Evolutionary conservation across 2,329 filamentous ascomycete genomes (phyloP).

Genomic region (Calonectria hawksworthii): DNA sequence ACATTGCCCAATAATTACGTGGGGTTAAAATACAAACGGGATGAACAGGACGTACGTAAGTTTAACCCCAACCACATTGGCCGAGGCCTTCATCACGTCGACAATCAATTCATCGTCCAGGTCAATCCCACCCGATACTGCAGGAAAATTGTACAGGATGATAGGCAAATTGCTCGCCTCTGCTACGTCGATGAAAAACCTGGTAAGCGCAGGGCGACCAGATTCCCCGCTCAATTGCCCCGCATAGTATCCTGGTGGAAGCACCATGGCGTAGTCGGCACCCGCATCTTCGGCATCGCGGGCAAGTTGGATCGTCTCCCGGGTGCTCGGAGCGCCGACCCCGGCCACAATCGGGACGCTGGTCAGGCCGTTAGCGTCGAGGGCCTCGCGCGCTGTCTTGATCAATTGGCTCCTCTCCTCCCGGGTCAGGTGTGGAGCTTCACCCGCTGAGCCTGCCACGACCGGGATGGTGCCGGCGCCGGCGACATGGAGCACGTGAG

Average conservation of each 20-base stretch:
- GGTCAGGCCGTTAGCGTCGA: neutral
- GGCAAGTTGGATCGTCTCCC: neutral
- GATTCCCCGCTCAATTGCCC: neutral
- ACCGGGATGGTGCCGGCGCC: neutral
- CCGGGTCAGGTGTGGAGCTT: neutral
- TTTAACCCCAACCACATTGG: neutral
- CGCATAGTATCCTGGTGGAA: neutral
- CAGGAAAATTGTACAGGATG: neutral
- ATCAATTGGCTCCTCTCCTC: neutral
- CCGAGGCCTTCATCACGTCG: neutral
- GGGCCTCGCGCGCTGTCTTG: neutral
- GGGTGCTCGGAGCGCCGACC: neutral
- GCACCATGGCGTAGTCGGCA: neutral
- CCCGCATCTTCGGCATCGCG: neutral
- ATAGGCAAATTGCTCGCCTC: neutral
- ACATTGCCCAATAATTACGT: neutral
- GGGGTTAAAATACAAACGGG: too few species aligned
- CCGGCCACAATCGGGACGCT: neutral
- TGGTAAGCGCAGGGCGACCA: neutral
- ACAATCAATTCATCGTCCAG: neutral
- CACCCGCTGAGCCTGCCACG: neutral
- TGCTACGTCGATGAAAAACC: neutral
- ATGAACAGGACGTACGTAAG: neutral
- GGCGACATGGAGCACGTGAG: neutral
- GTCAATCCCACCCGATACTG: neutral